Base-by-base conservation (phyloP, 805 yeast genomes). In the Metschnikowia lochheadii region DNA sequence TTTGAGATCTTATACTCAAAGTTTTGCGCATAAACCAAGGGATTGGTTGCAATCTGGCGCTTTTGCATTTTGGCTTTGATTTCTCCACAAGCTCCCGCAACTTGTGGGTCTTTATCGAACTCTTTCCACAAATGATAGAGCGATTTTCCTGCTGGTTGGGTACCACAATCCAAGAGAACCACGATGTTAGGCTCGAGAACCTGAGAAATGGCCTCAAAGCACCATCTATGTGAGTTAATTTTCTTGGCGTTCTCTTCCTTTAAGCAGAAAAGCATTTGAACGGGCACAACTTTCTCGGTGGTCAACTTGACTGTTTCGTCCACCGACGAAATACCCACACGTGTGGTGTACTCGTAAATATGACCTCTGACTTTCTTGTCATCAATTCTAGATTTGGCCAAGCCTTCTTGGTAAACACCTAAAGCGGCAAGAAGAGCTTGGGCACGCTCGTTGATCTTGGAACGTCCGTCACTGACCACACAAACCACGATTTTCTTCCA, bases 51-150 rank as follows among this genome's bases (percentile, higher is more conserved):
- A 55, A 78, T 73, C 59, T 73, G 77, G 17, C 75, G 61, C 47
- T 70, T 69, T 14, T 84, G 56, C 40, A 92, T 70, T 35, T 77
- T 63, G 23, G 60, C 60, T 26, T 51, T 52, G 68, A 94, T 92
- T 65, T 94, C 98, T 49, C 99, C 99, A 80, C 99, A 92, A 1
- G 97, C 96, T 37, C 99, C 99, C 2, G 96, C 99, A 18, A 92
- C 95, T 48, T 82, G 79, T 1, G 89, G 85, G 60, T 80, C 80
- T 54, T 81, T 82, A 63, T 81, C 80, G 63, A 92, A 94, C 38
- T 91, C 81, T 65, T 83, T 84, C 99, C 99, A 92, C 50, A 94
- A 70, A 58, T 88, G 87, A 66, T 88, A 91, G 46, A 92, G 81
- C 2, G 97, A 85, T 57, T 87, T 89, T 54, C 81, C 79, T 4